Base-by-base conservation (phyloP, 2,329 filamentous ascomycete genomes). In the Stachybotrys chlorohalonatus region DNA sequence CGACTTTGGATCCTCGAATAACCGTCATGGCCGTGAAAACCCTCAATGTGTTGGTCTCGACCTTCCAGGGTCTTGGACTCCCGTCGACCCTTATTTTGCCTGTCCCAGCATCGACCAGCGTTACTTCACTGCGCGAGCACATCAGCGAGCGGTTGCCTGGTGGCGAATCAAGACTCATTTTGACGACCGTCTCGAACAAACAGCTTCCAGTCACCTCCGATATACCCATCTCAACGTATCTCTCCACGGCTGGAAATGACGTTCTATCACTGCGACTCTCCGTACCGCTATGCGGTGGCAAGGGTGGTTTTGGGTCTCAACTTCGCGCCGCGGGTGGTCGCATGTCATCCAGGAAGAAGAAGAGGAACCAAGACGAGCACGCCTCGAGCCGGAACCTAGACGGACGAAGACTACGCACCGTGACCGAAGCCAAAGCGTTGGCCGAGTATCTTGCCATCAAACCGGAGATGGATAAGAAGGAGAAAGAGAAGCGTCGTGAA, bases 241-340 rank as follows among this genome's bases (percentile, higher is more conserved):
- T 94, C 45, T 74, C 79, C 4, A 66, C 69, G 39, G 62, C 65
- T 6, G 59, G 80, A 53, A 83, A 87, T 75, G 83, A 84, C 39
- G 86, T 97, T 60, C 78, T 99, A 15, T 86, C 91, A 0, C 80
- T 99, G 5, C 89, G 91, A 53, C 83, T 99, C 32, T 86, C 85
- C 7, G 77, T 86, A 1, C 87, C 88, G 6, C 75, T 96, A 46
- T 89, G 87, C 62, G 94, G 95, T 75, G 95, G 95, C 68, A 99
- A 99, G 69, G 94, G 94, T 71, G 94, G 94, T 65, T 99, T 99
- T 68, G 94, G 94, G 53, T 97, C 93, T 1, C 95, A 99, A 70
- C 84, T 99, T 45, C 90, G 95, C 66, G 94, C 95, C 0, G 94
- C 94, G 3, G 94, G 95, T 67, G 94, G 95, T 47, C 93, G 95